Percentiles rank a stretch among this genome's conserved stretches.
Conservation (phyloP, 1,284 basidiomycete species). For the Rhodotorula sp. region DNA sequence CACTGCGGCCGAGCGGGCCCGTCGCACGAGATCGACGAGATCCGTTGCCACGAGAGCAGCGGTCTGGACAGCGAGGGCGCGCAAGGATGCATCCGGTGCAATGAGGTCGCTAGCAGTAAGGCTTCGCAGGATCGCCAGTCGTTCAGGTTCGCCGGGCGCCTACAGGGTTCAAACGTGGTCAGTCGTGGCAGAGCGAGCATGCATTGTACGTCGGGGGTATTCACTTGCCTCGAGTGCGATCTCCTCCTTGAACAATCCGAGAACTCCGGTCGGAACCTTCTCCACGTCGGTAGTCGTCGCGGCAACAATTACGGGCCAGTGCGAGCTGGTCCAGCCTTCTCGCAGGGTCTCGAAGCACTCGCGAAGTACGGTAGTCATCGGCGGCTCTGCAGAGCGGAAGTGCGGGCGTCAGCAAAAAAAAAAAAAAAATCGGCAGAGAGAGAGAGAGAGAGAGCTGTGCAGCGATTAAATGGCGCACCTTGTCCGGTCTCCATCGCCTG, state of each 20-base stretch:
- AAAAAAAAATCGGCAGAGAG: too few relatives aligned
- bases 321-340: slow-evolving; percentile 60
- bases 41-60: slow-evolving; percentile 87
- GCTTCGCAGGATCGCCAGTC: slow-evolving; percentile 63
- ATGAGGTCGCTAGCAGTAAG: slow-evolving; percentile 57
- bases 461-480: slow-evolving; percentile 52
- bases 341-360: slow-evolving; percentile 62
- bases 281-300: slow-evolving; percentile 72
- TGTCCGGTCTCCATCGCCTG: slow-evolving; percentile 67
- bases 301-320: slow-evolving; percentile 68
- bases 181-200: background rate
- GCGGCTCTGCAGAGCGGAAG: slow-evolving; percentile 56
- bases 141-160: slow-evolving; percentile 76
- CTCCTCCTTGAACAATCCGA: slow-evolving; percentile 85
- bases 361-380: slow-evolving; percentile 62
- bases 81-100: slow-evolving; percentile 74
- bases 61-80: slow-evolving; percentile 76
- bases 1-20: slow-evolving; percentile 63
- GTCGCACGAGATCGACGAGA: slow-evolving; percentile 67
- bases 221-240: slow-evolving; percentile 65
- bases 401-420: background rate
- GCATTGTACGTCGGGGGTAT: background rate
- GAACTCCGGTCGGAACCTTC: slow-evolving; percentile 64
- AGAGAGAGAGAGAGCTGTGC: slow-evolving; percentile 22
- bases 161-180: slow-evolving; percentile 46